Base-by-base conservation (phyloP, 176 grass and related monocot species). In the Cenchrus purpureus region DNA sequence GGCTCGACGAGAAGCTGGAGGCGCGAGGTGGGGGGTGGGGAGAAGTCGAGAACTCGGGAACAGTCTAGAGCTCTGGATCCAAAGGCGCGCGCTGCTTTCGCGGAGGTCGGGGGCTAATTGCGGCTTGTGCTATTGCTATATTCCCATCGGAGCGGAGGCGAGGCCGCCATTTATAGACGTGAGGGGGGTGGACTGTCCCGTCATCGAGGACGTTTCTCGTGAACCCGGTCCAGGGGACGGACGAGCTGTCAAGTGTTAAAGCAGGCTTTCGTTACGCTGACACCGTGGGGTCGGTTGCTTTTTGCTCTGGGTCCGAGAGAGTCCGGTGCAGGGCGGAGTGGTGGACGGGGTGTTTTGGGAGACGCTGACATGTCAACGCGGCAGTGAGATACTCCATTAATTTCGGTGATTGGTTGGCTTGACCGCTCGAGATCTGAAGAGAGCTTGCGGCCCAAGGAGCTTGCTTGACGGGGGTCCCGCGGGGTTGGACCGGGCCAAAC, bases 131-230 rank as follows among this genome's bases (percentile, higher is more conserved):
- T 86, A 46, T 46, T 46, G 37, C 37, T 40, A 20, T 40, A 20
- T 29, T 34, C 9, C 25, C 2, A 34, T 34, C 44, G 3, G 3
- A 44, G 40, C 1, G 2, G 20, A 37, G 44, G 28, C 66, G 43
- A 31, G 55, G 59, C 48, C 42, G 1, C 10, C 2, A 81, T 93
- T 93, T 96, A 91, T 96, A 96, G 91, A 71, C 14, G 17, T 42
- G 22, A 3, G 15, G 45, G 46, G 49, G 34, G 19, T 10, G 19
- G 46, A 49, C 7, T 73, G 19, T 77, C 14, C 67, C 56, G 88
- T 59, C 82, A 11, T 25, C 10, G 29, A 25, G 82, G 19, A 71
- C 46, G 17, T 5, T 9, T 1, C 65, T 3, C 5, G 7, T 81
- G 71, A 37, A 84, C 62, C 4, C 59, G 55, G 89, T 76, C 12